phyloP scores from a whole-genome alignment of 2,329 filamentous ascomycete species.

The Moelleriella libera region DNA sequence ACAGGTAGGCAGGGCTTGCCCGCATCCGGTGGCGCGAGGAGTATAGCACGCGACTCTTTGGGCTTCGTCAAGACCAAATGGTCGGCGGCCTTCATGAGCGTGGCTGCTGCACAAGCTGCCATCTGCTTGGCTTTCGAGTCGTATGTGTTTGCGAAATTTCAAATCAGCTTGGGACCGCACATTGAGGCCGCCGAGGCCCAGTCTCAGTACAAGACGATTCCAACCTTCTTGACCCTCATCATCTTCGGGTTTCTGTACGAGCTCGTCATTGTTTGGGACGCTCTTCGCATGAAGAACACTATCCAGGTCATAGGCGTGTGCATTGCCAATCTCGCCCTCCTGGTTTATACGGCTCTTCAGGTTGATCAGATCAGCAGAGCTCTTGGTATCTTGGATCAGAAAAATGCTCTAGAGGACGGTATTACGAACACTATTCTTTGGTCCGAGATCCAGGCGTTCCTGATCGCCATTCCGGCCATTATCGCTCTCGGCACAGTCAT shows the following conservation, averaged over 20 bases:
- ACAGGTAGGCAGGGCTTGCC: constrained; percentile 22
- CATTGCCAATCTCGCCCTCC: constrained; percentile 77
- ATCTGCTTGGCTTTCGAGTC: constrained; percentile 75
- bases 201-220: constrained; percentile 58
- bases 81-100: constrained; percentile 74
- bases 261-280: constrained; percentile 81
- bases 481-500: constrained; percentile 61
- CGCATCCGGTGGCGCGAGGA: constrained; percentile 16
- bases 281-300: constrained; percentile 86
- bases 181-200: constrained; percentile 23
- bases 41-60: constrained; percentile 25
- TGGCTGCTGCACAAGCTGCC: constrained; percentile 61
- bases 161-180: constrained; percentile 38
- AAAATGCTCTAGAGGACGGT: constrained; percentile 27
- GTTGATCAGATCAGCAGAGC: constrained; percentile 78
- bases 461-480: constrained; percentile 75
- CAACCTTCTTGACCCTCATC: constrained; percentile 89
- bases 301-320: constrained; percentile 96
- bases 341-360: constrained; percentile 88
- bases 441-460: constrained; percentile 54
- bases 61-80: constrained; percentile 74
- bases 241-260: constrained; percentile 96
- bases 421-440: constrained; percentile 39
- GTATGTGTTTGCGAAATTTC: constrained; percentile 87
- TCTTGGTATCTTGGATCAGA: constrained; percentile 35